Evolutionary conservation across 2,329 filamentous ascomycete genomes (phyloP), one percentile per base, ranked within the genome.

Genomic region (Hortaea werneckii): DNA sequence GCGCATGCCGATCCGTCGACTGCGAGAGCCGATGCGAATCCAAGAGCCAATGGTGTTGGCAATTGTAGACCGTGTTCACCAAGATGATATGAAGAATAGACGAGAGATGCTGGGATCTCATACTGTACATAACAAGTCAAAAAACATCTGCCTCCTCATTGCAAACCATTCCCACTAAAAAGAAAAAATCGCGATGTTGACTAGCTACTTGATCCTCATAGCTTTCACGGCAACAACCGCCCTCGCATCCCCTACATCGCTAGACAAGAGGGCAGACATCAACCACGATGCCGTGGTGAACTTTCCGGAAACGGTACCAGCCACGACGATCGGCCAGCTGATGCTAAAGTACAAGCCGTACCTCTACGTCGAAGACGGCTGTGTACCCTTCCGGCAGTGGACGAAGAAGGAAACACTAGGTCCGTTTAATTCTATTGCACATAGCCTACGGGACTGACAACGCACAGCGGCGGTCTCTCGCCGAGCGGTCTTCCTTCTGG

Each of bases 301-400:
- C 2, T 77, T 80, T 50, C 46, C 67, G 0, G 56, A 78, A 56
- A 69, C 73, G 0, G 73, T 79, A 0, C 75, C 76, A 0, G 62
- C 60, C 30, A 67, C 65, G 5, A 62, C 62, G 1, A 57, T 62
- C 0, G 77, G 76, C 10, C 58, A 64, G 2, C 57, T 76, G 29
- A 76, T 76, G 51, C 58, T 74, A 37, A 70, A 73, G 44, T 80
- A 76, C 60, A 70, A 79, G 61, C 77, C 76, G 0, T 68, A 66
- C 42, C 67, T 79, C 5, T 55, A 77, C 10, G 74, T 81, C 4
- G 67, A 69, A 29, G 76, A 77, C 54, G 78, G 78, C 40, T 82
- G 78, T 50, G 77, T 80, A 11, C 77, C 78, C 82, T 79, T 55
- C 77, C 78, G 0, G 78, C 73, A 1, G 78, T 82, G 1, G 74